Percentiles rank a stretch among this genome's conserved stretches.
phyloP scores from a whole-genome alignment of 306 rosid genomes.

The Gynostemma pentaphyllum region DNA sequence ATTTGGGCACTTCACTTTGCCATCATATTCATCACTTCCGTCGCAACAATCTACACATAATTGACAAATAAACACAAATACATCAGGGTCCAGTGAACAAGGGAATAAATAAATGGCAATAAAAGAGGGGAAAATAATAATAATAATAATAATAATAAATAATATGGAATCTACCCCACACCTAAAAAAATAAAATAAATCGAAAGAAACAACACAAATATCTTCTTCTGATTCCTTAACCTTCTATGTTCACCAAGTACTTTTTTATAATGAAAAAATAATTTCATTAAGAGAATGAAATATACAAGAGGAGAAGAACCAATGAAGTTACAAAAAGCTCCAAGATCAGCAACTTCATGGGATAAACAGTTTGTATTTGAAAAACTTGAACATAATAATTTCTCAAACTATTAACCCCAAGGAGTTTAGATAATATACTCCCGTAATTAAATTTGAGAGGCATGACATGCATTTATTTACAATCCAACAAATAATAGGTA shows the following conservation, averaged over 20 bases:
- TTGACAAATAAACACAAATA: constrained; percentile 10
- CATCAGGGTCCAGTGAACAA: constrained; percentile 9
- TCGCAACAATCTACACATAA: constrained; percentile 81
- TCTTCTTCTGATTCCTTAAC: neutral
- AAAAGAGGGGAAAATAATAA: neutral
- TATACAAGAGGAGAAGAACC: neutral
- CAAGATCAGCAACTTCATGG: neutral
- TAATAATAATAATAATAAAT: too few species aligned
- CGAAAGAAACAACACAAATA: neutral
- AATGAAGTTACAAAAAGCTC: neutral
- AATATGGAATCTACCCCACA: too few species aligned
- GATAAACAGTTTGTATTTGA: neutral
- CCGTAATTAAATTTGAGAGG: too few species aligned
- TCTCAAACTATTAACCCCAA: neutral
- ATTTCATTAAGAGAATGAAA: neutral
- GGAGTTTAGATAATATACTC: too few species aligned
- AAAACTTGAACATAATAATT: neutral
- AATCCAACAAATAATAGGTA: too few species aligned
- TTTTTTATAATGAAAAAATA: neutral
- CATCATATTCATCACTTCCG: constrained; percentile 86
- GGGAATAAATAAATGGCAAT: neutral
- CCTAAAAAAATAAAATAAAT: neutral
- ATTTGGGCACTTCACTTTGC: constrained; percentile 64
- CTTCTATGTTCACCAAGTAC: neutral
- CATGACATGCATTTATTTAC: too few species aligned